Percentiles rank a stretch among this genome's conserved stretches.
Evolutionary conservation across 352 stramenopile species (phyloP).

Genomic region (Globisporangium uncinulatum): DNA sequence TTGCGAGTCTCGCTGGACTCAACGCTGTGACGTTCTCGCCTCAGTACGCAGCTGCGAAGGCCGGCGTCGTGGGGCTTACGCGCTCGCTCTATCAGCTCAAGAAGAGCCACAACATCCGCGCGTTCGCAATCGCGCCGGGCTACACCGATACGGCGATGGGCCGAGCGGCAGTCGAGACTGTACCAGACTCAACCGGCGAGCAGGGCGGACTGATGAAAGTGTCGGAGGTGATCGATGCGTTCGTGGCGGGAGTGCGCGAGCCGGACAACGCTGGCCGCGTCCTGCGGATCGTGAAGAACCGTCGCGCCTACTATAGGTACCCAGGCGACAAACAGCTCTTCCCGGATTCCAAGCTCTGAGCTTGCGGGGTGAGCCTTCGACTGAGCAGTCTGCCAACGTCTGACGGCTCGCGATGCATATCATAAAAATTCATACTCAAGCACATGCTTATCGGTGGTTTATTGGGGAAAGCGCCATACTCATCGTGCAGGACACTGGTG

Average conservation of each 20-base stretch:
- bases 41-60: constrained; percentile 69
- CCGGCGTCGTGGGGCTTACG: constrained; percentile 67
- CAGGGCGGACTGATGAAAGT: constrained; percentile 43
- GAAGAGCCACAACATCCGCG: constrained; percentile 62
- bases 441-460: no score
- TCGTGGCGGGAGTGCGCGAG: constrained; percentile 39
- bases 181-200: constrained; percentile 43
- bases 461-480: no score
- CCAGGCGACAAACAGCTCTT: constrained; percentile 61
- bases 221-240: constrained; percentile 44
- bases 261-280: constrained; percentile 58
- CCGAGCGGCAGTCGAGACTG: constrained; percentile 21
- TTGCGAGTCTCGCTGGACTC: background rate
- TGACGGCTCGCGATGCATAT: no score
- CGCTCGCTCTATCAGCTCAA: constrained; percentile 55
- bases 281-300: constrained; percentile 34
- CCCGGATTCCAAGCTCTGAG: constrained; percentile 45
- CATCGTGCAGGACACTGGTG: no score
- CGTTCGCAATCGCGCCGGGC: constrained; percentile 53
- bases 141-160: constrained; percentile 73
- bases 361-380: no score
- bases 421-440: no score
- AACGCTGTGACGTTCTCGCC: constrained; percentile 46
- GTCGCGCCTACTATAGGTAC: constrained; percentile 50
- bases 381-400: no score